Percentiles rank a stretch among this genome's conserved stretches.
phyloP scores from a whole-genome alignment of 495 filamentous ascomycete genomes.

The Aspergillus wentii region DNA sequence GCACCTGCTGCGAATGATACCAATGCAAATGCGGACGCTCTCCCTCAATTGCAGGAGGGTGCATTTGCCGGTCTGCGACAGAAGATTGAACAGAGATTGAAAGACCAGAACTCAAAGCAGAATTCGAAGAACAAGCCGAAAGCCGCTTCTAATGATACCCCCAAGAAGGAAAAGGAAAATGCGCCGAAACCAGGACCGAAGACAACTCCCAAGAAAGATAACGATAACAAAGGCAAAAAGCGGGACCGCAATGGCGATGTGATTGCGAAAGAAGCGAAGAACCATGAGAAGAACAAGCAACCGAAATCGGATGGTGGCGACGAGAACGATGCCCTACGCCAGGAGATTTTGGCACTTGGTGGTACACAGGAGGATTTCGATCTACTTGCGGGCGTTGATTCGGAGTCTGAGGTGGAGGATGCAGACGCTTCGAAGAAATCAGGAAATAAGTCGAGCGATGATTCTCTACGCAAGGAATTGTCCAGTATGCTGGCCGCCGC shows the following conservation, averaged over 20 bases:
- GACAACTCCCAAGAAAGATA: slow-evolving; percentile 27
- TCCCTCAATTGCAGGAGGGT: slow-evolving; percentile 52
- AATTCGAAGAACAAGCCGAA: slow-evolving; percentile 38
- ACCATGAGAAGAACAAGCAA: slow-evolving; percentile 20
- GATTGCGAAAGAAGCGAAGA: slow-evolving; percentile 32
- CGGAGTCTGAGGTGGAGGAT: slow-evolving; percentile 55
- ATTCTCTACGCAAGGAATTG: slow-evolving; percentile 36
- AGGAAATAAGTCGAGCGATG: slow-evolving; percentile 25
- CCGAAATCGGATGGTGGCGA: slow-evolving; percentile 16
- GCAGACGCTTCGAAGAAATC: slow-evolving; percentile 18
- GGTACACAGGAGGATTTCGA: slow-evolving; percentile 72
- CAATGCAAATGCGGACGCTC: slow-evolving; percentile 17
- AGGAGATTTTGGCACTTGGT: slow-evolving; percentile 72
- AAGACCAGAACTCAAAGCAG: slow-evolving; percentile 42
- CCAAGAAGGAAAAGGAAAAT: slow-evolving; percentile 24
- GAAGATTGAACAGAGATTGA: slow-evolving; percentile 56
- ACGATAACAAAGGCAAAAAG: slow-evolving; percentile 43
- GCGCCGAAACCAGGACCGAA: slow-evolving; percentile 22
- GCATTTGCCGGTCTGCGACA: slow-evolving; percentile 59
- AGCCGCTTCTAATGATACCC: slow-evolving; percentile 11
- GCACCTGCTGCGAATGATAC: slow-evolving; percentile 13
- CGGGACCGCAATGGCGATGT: slow-evolving; percentile 48
- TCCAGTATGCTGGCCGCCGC: slow-evolving; percentile 39
- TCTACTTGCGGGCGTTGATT: slow-evolving; percentile 56
- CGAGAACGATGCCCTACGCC: slow-evolving; percentile 44